Evolutionary conservation across 1,284 basidiomycete species (phyloP), one percentile per base, ranked within the genome.

Genomic region (Pseudozyma hubeiensis): DNA sequence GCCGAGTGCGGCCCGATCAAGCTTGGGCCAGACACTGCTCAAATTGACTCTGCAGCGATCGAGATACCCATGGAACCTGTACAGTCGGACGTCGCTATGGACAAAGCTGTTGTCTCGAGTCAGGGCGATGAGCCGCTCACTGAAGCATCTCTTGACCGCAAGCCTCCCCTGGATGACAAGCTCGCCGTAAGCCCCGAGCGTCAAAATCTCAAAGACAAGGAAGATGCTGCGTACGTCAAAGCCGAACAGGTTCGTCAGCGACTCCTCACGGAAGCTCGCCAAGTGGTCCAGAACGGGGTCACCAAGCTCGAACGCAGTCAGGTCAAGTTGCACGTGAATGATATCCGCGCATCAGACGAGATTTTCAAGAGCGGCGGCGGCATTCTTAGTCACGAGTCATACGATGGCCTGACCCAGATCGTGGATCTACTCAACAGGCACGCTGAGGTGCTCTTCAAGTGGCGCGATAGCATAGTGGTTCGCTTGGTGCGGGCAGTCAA

Each of bases 211-310:
- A 74, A 77, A 30, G 57, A 61, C 19, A 19, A 56, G 13, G 81
- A 83, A 53, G 75, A 81, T 14, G 53, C 44, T 8, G 73, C 79
- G 14, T 83, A 83, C 43, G 64, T 64, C 14, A 72, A 64, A 8
- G 79, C 80, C 2, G 81, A 83, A 44, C 57, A 67, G 29, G 71
- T 78, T 16, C 73, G 81, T 11, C 79, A 72, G 37, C 64, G 71
- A 1, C 62, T 83, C 8, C 72, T 83, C 5, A 49, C 48, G 5
- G 78, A 79, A 43, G 64, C 71, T 1, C 64, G 77, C 17, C 70
- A 77, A 0, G 51, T 44, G 10, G 79, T 83, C 5, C 73, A 77
- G 34, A 48, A 55, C 6, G 61, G 51, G 0, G n/a, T 75, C 24
- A 29, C 40, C 17, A 64, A 45, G 30, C 37, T 76, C 8, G 41